phyloP scores from a whole-genome alignment of 371 early-diverging fungal genomes.

The Mortierella sp. region DNA sequence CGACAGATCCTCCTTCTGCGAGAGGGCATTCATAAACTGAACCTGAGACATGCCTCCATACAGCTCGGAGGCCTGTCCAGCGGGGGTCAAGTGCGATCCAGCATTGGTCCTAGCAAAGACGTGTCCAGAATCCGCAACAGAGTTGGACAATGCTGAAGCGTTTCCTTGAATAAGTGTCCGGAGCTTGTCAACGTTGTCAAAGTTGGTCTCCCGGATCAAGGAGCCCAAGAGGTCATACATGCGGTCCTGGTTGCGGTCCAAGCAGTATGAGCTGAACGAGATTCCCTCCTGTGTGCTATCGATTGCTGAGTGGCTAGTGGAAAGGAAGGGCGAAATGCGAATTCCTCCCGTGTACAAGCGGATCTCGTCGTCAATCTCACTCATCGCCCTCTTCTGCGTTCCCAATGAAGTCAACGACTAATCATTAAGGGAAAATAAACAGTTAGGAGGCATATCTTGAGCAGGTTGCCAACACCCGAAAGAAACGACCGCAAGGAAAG shows the following conservation, averaged over 20 bases:
- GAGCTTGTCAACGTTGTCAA: slow-evolving; percentile 80
- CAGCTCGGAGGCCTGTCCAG: slow-evolving; percentile 67
- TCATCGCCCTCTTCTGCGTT: slow-evolving; percentile 79
- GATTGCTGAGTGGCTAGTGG: slow-evolving; percentile 76
- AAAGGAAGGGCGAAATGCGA: slow-evolving; percentile 72
- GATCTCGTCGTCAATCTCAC: slow-evolving; percentile 91
- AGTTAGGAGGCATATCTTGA: background rate
- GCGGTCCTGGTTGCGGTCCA: slow-evolving; percentile 80
- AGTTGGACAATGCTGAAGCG: slow-evolving; percentile 80
- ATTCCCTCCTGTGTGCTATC: slow-evolving; percentile 72
- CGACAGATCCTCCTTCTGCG: slow-evolving; percentile 69
- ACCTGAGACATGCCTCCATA: slow-evolving; percentile 87
- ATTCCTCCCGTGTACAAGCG: slow-evolving; percentile 91
- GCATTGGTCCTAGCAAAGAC: slow-evolving; percentile 84
- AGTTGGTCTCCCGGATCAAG: slow-evolving; percentile 80
- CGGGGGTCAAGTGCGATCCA: slow-evolving; percentile 74
- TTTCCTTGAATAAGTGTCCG: slow-evolving; percentile 80
- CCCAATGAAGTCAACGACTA: slow-evolving; percentile 88
- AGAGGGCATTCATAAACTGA: slow-evolving; percentile 80
- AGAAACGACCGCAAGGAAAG: background rate
- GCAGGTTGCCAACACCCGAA: background rate
- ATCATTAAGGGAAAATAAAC: too few species aligned
- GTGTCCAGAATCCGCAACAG: slow-evolving; percentile 90
- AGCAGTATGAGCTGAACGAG: slow-evolving; percentile 72
- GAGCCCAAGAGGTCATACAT: slow-evolving; percentile 84